Base-by-base conservation (phyloP, 768 basidiomycete genomes). In the Peribolospora baueri region DNA sequence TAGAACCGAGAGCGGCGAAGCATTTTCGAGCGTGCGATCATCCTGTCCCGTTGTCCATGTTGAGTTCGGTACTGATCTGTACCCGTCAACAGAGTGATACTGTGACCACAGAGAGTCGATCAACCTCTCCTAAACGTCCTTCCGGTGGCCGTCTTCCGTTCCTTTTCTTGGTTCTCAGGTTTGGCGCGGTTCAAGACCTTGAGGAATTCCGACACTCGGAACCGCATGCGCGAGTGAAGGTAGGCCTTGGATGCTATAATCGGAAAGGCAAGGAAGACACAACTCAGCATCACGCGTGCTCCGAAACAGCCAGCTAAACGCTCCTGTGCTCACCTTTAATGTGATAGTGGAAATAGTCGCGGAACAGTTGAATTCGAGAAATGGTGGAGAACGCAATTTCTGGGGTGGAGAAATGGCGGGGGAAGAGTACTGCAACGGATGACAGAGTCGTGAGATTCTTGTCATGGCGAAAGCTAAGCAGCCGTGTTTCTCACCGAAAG, bases 281-380 rank as follows among this genome's bases (percentile, higher is more conserved):
- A 47, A 7, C 5, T 14, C 43, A 40, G 43, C 4, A 37, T 46
- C 46, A 42, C 4, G n/a, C 6, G 5, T 3, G 5, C 13, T 25
- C 48, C 8, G 7, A 46, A n/a, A 4, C 7, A 9, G 9, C 11
- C 25, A 11, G 11, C 39, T 25, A n/a, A 42, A 49, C 46, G 54
- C 43, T 43, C 52, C 52, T 56, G 2, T 43, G 25, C 25, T 25
- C 25, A 25, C 25, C 90, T 64, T 91, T 97, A 75, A 98, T 93
- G 66, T 97, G 91, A 68, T 97, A 97, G 70, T 98, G 93, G n/a
- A 98, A 73, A 65, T 95, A 95, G 68, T 95, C 87, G 55, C 93
- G 78, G 81, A 98, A 97, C 37, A 91, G 72, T 66, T 95, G 86
- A 63, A 97, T 83, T 62, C 86, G 86, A 39, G 87, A 88, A 65